phyloP scores from a whole-genome alignment of 1,139 yeast species.

The Maudiozyma humilis region DNA sequence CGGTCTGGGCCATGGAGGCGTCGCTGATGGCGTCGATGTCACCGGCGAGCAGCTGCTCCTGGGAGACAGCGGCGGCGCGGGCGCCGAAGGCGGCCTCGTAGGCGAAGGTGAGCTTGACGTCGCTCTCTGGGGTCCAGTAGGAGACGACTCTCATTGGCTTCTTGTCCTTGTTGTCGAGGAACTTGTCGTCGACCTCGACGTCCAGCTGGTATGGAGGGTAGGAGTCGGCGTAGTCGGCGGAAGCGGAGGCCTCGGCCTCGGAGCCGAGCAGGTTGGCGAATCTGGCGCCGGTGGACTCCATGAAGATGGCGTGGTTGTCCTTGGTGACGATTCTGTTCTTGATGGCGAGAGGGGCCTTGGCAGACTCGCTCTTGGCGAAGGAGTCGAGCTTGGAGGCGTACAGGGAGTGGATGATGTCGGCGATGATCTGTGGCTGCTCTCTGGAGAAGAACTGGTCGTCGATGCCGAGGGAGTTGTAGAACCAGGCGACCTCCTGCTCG shows the following conservation, averaged over 20 bases:
- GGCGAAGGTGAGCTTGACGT: slow-evolving; percentile 74
- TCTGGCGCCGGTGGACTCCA: slow-evolving; percentile 38
- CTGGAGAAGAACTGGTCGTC: slow-evolving; percentile 89
- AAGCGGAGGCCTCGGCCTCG: not conserved
- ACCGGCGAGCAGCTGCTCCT: slow-evolving; percentile 29
- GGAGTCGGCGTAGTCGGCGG: slow-evolving; percentile 2
- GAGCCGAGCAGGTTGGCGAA: slow-evolving; percentile 2
- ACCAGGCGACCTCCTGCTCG: slow-evolving; percentile 84
- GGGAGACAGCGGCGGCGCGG: slow-evolving; percentile 32
- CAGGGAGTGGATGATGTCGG: slow-evolving; percentile 71
- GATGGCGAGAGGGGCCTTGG: slow-evolving; percentile 13
- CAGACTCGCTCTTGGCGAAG: slow-evolving; percentile 42
- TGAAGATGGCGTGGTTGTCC: slow-evolving; percentile 84
- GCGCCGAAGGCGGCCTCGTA: slow-evolving; percentile 63
- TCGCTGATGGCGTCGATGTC: slow-evolving; percentile 69
- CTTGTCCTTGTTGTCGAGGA: slow-evolving; percentile 43
- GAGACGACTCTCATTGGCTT: slow-evolving; percentile 69
- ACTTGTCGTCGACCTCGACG: slow-evolving; percentile 69
- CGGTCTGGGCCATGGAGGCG: slow-evolving; percentile 66
- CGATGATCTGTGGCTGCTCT: slow-evolving; percentile 72
- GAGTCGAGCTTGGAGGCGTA: slow-evolving; percentile 93
- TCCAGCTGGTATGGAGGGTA: slow-evolving; percentile 41
- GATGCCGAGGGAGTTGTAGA: slow-evolving; percentile 78
- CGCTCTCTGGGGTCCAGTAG: slow-evolving; percentile 60
- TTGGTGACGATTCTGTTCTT: slow-evolving; percentile 32